These are phyloP conservation scores for Macadamia tetraphylla DNA, from an alignment of 164 flowering plant genomes.

Conservation along the genomic window DNA sequence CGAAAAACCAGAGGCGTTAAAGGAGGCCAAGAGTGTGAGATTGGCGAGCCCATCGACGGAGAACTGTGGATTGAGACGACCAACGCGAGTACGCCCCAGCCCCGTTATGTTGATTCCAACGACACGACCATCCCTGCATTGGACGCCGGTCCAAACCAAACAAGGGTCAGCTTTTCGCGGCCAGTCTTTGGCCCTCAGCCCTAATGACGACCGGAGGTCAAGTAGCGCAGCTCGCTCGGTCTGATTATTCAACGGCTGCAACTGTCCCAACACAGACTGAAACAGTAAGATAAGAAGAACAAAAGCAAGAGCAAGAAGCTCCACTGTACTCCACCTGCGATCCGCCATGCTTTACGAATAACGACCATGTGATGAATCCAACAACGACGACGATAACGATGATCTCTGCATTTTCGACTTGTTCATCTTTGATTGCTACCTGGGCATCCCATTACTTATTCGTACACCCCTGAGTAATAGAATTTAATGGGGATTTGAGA, in stretches of 20 bases:
- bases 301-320: neutral
- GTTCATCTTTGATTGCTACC: neutral
- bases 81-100: conserved; percentile 42
- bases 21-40: conserved; percentile 38
- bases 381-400: neutral
- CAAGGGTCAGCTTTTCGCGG: conserved; percentile 72
- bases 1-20: conserved; percentile 59
- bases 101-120: conserved; percentile 50
- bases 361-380: neutral
- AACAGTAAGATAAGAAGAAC: conserved; percentile 9
- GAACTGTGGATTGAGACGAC: conserved; percentile 42
- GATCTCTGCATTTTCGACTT: neutral
- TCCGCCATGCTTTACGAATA: conserved; percentile 13
- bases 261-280: conserved; percentile 15
- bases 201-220: conserved; percentile 67
- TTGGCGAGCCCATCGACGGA: conserved; percentile 54
- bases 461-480: neutral
- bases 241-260: conserved; percentile 11
- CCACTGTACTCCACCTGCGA: neutral
- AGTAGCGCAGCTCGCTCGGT: conserved; percentile 49
- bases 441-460: neutral
- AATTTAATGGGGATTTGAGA: neutral
- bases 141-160: conserved; percentile 50
- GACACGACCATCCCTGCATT: conserved; percentile 50
- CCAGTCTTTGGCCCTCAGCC: conserved; percentile 77